Base-by-base conservation (phyloP, 192 early-diverging fungal genomes). In the Backusella circina region DNA sequence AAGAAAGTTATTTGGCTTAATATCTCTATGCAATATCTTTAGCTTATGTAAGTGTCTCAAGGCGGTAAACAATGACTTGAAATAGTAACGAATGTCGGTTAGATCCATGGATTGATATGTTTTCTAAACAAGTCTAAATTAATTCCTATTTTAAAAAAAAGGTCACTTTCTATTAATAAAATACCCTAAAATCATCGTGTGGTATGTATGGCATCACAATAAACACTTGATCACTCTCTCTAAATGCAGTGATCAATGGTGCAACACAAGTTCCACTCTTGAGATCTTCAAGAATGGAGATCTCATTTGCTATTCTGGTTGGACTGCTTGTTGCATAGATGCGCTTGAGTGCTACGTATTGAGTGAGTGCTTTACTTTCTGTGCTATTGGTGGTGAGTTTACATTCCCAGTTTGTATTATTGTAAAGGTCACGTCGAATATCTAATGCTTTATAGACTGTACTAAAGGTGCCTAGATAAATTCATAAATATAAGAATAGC, bases 1-100 rank as follows among this genome's bases (percentile, higher is more conserved):
- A n/a, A 99, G 85, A 82, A 99, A 99, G 74, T 99, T 99, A 61
- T 90, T 91, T 3, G 97, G 97, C 76, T 99, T 99, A 72, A 99
- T 88, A 73, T 99, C 97, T 38, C 97, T 85, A 72, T 99, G 97
- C 50, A 99, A 87, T 64, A 96, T 93, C 10, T 84, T 84, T 35
- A 87, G 79, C 7, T 70, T 51, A 74, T 98, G 96, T 5, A 95
- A 80, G 67, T 90, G 85, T n/a, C 81, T 83, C 6, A 98, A 84
- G 0, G 90, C 96, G 9, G 82, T 84, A 15, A 96, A 85, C 15
- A 98, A 79, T 0, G 88, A 88, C 9, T 86, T 82, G 69, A 98
- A 84, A 79, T 98, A 98, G 76, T 84, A 84, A 30, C 86, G 86
- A 71, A 96, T 93, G 41, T 95, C 92, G 18, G 82, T 75, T 71